Base-by-base conservation (phyloP, 352 stramenopile species). In the Phytophthora multivora region DNA sequence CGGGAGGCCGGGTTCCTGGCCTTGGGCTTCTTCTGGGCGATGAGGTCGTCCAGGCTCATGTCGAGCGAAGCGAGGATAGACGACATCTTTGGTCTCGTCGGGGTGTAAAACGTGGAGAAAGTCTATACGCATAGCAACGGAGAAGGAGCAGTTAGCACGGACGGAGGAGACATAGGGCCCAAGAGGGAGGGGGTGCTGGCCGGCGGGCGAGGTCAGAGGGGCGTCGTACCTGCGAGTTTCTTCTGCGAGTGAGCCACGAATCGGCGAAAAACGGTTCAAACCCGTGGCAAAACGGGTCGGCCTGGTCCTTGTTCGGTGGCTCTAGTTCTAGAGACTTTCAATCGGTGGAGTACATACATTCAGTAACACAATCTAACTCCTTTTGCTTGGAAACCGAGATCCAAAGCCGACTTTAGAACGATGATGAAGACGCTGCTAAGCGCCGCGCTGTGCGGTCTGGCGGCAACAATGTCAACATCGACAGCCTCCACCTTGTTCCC, bases 1-100 rank as follows among this genome's bases (percentile, higher is more conserved):
- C 83, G 80, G 58, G 79, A 79, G 33, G 81, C 73, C 51, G 66
- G 61, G 57, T 77, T 84, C 11, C 50, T 66, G 41, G 72, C 59
- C 53, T 80, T 83, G 51, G 68, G 73, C 71, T 93, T 93, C 69
- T 90, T 90, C 59, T 79, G 79, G 31, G 76, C 71, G 61, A 93
- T 93, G 54, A 93, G 64, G 66, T 93, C 84, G 61, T 93, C 84
- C 51, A 93, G 70, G 65, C 82, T 91, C 84, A 93, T 93, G 66
- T 93, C 84, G 33, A 93, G 77, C 42, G 84, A 91, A 8, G 80
- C 80, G 42, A 93, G 71, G 66, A 93, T 89, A 21, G 82, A 91
- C 64, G 84, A 93, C 80, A 89, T 88, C 36, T 45, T 48, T 18
- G 52, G 26, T 48, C n/a, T 56, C 21, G 50, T 39, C 23, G 3